Evolutionary conservation across 2,329 filamentous ascomycete species (phyloP).

Genomic region (Aureobasidium sp.): DNA sequence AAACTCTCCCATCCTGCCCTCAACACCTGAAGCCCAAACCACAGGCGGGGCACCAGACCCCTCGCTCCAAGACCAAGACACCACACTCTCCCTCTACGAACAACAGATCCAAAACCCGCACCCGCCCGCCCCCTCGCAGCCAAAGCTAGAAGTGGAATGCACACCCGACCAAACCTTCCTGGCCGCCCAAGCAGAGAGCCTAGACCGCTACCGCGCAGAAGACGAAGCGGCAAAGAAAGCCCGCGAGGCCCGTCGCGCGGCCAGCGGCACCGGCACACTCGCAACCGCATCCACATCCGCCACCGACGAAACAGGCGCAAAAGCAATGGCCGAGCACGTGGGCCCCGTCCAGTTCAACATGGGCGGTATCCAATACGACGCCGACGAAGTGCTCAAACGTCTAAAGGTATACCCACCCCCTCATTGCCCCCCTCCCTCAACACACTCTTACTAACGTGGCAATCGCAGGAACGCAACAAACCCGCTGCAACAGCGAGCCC

Average conservation of each 20-base stretch:
- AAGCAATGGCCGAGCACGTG: constrained; percentile 64
- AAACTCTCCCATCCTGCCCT: background rate
- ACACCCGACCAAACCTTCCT: constrained; percentile 28
- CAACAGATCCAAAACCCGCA: constrained; percentile 24
- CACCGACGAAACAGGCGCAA: constrained; percentile 26
- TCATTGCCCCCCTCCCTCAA: background rate
- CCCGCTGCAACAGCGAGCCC: constrained; percentile 33
- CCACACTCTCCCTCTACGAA: constrained; percentile 25
- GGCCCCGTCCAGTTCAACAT: constrained; percentile 97
- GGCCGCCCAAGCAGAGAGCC: constrained; percentile 55
- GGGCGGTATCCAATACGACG: constrained; percentile 84
- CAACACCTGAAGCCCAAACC: background rate
- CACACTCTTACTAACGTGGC: background rate
- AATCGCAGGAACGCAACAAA: constrained; percentile 12
- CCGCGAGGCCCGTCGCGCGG: constrained; percentile 16
- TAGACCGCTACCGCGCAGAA: constrained; percentile 56
- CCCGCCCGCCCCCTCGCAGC: constrained; percentile 20
- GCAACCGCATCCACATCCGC: background rate
- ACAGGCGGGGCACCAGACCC: constrained; percentile 15
- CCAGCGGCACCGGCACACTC: constrained; percentile 15
- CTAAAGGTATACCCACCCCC: constrained; percentile 55
- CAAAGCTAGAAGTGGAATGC: constrained; percentile 25
- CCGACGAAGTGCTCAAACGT: constrained; percentile 82
- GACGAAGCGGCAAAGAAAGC: constrained; percentile 44
- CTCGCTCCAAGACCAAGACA: constrained; percentile 9